Evolutionary conservation across 1,284 basidiomycete species (phyloP).

Genomic region (Fereydounia khargensis): DNA sequence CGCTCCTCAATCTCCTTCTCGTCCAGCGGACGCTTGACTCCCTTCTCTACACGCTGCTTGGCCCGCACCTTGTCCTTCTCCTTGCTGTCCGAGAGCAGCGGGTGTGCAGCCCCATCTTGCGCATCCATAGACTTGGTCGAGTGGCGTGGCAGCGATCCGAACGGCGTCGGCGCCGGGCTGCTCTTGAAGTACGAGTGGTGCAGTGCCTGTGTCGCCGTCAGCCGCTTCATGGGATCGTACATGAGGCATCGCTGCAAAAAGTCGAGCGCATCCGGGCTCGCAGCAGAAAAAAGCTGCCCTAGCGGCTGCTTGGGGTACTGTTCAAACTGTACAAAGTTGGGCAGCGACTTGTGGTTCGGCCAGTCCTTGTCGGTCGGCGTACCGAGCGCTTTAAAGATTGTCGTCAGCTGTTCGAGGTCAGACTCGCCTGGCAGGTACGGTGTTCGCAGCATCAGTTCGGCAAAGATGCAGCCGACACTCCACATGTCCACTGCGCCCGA

Average conservation of each 20-base stretch:
- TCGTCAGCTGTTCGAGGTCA: conserved; percentile 93
- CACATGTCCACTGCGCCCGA: conserved; percentile 85
- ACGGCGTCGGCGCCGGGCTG: conserved; percentile 41
- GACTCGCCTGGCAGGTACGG: conserved; percentile 89
- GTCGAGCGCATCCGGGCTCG: conserved; percentile 81
- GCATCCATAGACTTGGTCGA: conserved; percentile 27
- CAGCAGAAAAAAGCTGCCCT: conserved; percentile 83
- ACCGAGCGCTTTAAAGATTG: conserved; percentile 88
- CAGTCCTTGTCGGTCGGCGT: conserved; percentile 94
- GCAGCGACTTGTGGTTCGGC: conserved; percentile 73
- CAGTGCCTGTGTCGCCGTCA: conserved; percentile 64
- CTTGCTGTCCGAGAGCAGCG: conserved; percentile 33
- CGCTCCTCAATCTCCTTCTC: conserved; percentile 42
- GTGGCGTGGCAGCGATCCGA: conserved; percentile 42
- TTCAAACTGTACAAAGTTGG: conserved; percentile 40
- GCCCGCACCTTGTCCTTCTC: conserved; percentile 32
- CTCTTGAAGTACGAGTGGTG: conserved; percentile 49
- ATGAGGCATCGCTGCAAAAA: conserved; percentile 75
- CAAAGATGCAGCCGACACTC: conserved; percentile 94
- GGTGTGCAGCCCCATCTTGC: conserved; percentile 19
- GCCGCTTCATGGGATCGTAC: conserved; percentile 81
- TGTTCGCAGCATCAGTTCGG: conserved; percentile 89
- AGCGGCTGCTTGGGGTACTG: conserved; percentile 74
- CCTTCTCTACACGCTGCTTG: conserved; percentile 7
- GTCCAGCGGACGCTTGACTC: conserved; percentile 29